Conservation (phyloP, 2,329 filamentous ascomycete genomes). For the Bisporella sp. region DNA sequence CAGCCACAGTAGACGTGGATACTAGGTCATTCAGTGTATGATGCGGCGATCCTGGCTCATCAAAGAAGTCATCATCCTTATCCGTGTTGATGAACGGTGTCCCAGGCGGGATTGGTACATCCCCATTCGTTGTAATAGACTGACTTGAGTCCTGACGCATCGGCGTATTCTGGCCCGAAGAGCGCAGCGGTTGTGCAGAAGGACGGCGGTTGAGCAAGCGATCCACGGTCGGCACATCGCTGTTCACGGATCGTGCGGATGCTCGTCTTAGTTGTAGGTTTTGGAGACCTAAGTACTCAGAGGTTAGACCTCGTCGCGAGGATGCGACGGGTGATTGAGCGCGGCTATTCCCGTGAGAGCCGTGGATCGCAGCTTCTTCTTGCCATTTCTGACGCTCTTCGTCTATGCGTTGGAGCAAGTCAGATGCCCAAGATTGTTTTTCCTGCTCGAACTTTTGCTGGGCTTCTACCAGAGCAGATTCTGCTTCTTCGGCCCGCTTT, state of each 20-base stretch:
- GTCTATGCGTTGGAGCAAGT: slow-evolving; percentile 51
- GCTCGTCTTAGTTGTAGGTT: slow-evolving; percentile 27
- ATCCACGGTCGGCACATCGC: slow-evolving; percentile 18
- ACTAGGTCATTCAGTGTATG: slow-evolving; percentile 77
- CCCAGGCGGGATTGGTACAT: slow-evolving; percentile 7
- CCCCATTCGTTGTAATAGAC: slow-evolving; percentile 18
- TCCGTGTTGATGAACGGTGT: slow-evolving; percentile 26
- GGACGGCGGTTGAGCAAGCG: slow-evolving; percentile 17
- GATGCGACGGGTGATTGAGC: slow-evolving; percentile 25
- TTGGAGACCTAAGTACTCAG: slow-evolving; percentile 29
- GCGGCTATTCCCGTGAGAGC: slow-evolving; percentile 23
- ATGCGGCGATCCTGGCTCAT: slow-evolving; percentile 55
- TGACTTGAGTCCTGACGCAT: slow-evolving; percentile 24
- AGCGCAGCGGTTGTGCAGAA: slow-evolving; percentile 19
- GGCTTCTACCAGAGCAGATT: slow-evolving; percentile 55
- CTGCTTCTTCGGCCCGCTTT: slow-evolving; percentile 56
- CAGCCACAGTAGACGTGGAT: slow-evolving; percentile 81
- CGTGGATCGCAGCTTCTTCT: slow-evolving; percentile 31
- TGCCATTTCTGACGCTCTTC: slow-evolving; percentile 58
- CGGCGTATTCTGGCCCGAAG: slow-evolving; percentile 22
- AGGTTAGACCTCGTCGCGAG: slow-evolving; percentile 24
- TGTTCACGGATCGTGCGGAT: slow-evolving; percentile 22
- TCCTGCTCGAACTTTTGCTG: slow-evolving; percentile 50
- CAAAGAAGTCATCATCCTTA: slow-evolving; percentile 37
- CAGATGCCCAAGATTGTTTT: slow-evolving; percentile 49